A percentile compares a stretch with the other conserved stretches of the same genome.
Evolutionary conservation across 2,329 filamentous ascomycete species (phyloP).

Genomic region (Exophiala mesophila): DNA sequence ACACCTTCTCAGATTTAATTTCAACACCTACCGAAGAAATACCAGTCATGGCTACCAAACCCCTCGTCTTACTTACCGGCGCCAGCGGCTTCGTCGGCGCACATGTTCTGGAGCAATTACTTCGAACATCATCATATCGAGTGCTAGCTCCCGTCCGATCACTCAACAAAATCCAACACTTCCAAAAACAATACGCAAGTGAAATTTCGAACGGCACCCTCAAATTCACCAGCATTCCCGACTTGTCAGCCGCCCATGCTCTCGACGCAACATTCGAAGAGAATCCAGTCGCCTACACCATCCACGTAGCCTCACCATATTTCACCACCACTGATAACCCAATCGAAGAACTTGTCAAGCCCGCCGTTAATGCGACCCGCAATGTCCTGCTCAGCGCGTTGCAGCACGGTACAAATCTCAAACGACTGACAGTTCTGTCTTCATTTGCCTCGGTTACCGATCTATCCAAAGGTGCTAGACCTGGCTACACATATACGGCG

Average conservation of each 20-base stretch:
- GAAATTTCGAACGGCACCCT: background rate
- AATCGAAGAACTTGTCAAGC: slow-evolving; percentile 28
- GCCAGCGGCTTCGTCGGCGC: slow-evolving; percentile 7
- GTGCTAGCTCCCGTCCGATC: slow-evolving; percentile 4
- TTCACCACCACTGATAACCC: slow-evolving; percentile 1
- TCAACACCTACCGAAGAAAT: too few relatives aligned
- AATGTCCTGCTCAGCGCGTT: slow-evolving; percentile 61
- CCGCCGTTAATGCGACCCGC: slow-evolving; percentile 54
- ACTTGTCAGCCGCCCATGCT: slow-evolving; percentile 34
- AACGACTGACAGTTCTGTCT: slow-evolving; percentile 66
- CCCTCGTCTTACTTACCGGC: slow-evolving; percentile 5
- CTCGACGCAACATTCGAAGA: slow-evolving; percentile 39
- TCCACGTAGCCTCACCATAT: slow-evolving; percentile 29
- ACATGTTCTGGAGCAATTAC: slow-evolving; percentile 6
- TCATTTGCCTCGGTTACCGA: slow-evolving; percentile 62
- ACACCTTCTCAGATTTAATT: too few relatives aligned
- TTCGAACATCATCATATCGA: background rate
- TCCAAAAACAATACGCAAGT: background rate
- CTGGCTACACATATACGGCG: slow-evolving; percentile 30
- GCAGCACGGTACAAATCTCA: slow-evolving; percentile 58
- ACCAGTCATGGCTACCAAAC: too few relatives aligned
- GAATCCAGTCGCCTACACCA: slow-evolving; percentile 31
- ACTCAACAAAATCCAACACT: background rate
- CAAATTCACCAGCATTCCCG: slow-evolving; percentile 23
- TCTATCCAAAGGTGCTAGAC: slow-evolving; percentile 25